Base-by-base conservation (phyloP, 208 protist genomes). In the Trypanosoma cruzi region DNA sequence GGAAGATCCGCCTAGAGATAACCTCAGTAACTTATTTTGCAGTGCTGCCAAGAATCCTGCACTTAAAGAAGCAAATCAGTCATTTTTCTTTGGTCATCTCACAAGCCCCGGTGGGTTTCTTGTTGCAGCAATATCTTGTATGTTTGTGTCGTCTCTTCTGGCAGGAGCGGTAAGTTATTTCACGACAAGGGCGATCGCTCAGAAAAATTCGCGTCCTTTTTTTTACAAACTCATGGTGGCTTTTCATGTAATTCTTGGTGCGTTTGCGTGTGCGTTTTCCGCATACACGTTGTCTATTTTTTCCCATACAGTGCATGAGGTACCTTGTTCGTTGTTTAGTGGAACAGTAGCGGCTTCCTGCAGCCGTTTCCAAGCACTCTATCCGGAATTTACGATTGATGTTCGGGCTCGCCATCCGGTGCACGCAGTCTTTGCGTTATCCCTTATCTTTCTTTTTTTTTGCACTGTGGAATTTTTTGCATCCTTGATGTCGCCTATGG, bases 171-270 rank as follows among this genome's bases (percentile, higher is more conserved):
- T 87, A 20, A 71, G 76, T 55, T 92, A 84, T 67, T 91, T 92
- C 55, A 75, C 80, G 14, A 80, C 73, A 2, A 86, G 89, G 3
- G 78, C 80, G n/a, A 52, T 90, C 2, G 84, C 79, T 44, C 59
- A 75, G 22, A 69, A 73, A 34, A 82, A 80, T 31, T 56, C 67
- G 7, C 72, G 69, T 1, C 80, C 79, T 13, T 62, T 71, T 20
- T 92, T 90, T 77, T 73, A 83, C 26, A 79, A 81, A 36, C 26
- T 92, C 13, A 48, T 89, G 44, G 81, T 80, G 44, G 54, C 42
- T 8, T 40, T 69, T 24, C 84, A 95, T 34, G 54, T 85, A 7
- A 24, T 83, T 28, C 44, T 92, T 28, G n/a, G 59, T 28, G 64
- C 73, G 13, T 61, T 78, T 20, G 68, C 75, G 29, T 80, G 67